Conservation (phyloP, 2,329 filamentous ascomycete species). For the Colletotrichum spinosum region DNA sequence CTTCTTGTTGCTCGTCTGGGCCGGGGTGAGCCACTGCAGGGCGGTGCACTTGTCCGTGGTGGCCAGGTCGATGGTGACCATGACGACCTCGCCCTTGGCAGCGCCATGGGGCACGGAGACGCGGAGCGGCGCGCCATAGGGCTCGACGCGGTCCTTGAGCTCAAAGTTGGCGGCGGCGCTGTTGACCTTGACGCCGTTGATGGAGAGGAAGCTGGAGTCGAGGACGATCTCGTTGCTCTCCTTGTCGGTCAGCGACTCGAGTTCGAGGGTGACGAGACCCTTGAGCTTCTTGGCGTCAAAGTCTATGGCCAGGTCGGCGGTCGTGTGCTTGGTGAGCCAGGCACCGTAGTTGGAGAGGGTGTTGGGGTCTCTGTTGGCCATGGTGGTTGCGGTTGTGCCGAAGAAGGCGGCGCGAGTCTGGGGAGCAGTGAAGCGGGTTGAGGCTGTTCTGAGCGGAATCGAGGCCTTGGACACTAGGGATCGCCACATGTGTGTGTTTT, state of each 20-base stretch:
- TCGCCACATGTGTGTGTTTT: slow-evolving; percentile 35
- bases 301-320: slow-evolving; percentile 83
- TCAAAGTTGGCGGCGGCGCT: slow-evolving; percentile 74
- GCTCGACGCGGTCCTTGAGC: slow-evolving; percentile 75
- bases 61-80: slow-evolving; percentile 74
- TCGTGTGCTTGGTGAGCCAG: slow-evolving; percentile 87
- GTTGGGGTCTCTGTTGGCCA: slow-evolving; percentile 78
- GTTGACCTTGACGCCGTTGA: slow-evolving; percentile 78
- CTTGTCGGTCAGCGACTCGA: slow-evolving; percentile 81
- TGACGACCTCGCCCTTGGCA: slow-evolving; percentile 63
- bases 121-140: slow-evolving; percentile 79
- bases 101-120: slow-evolving; percentile 69
- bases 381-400: slow-evolving; percentile 34
- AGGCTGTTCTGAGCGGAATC: slow-evolving; percentile 33
- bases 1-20: slow-evolving; percentile 94
- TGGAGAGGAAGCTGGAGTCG: slow-evolving; percentile 86
- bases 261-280: slow-evolving; percentile 80
- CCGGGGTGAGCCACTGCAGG: slow-evolving; percentile 93
- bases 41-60: slow-evolving; percentile 93
- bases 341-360: slow-evolving; percentile 92
- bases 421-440: slow-evolving; percentile 11
- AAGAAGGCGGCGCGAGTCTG: slow-evolving; percentile 23
- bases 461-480: slow-evolving; percentile 33
- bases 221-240: slow-evolving; percentile 83
- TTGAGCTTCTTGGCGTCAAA: slow-evolving; percentile 83